Evolutionary conservation across 1,284 basidiomycete genomes (phyloP).

Genomic region (Pisolithus thermaeus): DNA sequence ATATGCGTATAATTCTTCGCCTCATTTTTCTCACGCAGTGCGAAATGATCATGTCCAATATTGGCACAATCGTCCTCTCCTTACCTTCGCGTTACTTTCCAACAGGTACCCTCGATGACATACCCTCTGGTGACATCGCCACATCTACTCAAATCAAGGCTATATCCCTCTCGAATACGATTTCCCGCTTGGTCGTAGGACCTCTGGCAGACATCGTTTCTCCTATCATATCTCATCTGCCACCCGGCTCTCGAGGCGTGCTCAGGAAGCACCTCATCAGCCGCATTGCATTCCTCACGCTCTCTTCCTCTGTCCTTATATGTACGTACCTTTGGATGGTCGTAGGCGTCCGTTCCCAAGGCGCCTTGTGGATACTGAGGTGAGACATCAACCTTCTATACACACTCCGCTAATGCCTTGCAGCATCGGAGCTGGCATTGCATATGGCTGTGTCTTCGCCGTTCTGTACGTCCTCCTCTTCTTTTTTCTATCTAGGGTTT

Average conservation of each 20-base stretch:
- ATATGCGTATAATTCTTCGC: background rate
- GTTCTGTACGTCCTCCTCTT: constrained; percentile 46
- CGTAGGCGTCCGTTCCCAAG: constrained; percentile 40
- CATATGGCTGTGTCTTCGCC: constrained; percentile 65
- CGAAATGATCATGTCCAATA: constrained; percentile 78
- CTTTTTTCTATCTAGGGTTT: background rate
- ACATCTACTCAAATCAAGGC: constrained; percentile 62
- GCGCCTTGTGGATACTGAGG: constrained; percentile 59
- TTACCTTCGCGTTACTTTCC: constrained; percentile 36
- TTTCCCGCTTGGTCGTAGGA: constrained; percentile 64
- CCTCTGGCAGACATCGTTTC: constrained; percentile 65
- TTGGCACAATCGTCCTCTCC: constrained; percentile 68
- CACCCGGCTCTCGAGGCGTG: constrained; percentile 33
- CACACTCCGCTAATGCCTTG: background rate
- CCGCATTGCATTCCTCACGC: constrained; percentile 52
- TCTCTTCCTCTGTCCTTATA: constrained; percentile 42
- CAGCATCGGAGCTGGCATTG: constrained; percentile 54
- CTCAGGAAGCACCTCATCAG: constrained; percentile 51
- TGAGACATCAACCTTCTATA: constrained; percentile 20
- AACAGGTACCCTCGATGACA: constrained; percentile 8
- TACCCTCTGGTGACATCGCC: constrained; percentile 26
- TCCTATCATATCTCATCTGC: constrained; percentile 43
- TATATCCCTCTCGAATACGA: constrained; percentile 63
- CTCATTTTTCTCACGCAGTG: constrained; percentile 37
- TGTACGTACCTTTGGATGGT: constrained; percentile 51